Evolutionary conservation across 192 early-diverging fungal genomes (phyloP).

Genomic region (Podila horticola): DNA sequence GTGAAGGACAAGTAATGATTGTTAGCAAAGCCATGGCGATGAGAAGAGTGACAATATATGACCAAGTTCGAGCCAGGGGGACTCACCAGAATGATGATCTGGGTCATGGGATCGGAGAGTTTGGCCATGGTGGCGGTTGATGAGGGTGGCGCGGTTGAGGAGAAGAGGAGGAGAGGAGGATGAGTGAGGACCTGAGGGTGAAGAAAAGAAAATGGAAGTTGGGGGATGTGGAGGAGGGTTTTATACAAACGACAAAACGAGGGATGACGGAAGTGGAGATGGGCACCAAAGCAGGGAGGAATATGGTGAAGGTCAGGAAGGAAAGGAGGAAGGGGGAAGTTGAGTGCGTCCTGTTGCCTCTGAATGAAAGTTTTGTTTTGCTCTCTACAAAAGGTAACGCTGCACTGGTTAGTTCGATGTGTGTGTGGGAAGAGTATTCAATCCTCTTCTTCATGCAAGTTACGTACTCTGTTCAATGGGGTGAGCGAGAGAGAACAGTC

Average conservation of each 20-base stretch:
- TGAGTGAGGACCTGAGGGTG: conserved; percentile 21
- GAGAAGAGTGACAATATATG: conserved; percentile 33
- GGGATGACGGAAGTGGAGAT: neutral
- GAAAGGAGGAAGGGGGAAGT: conserved; percentile 3
- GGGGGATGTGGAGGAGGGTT: neutral
- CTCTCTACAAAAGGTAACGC: no score
- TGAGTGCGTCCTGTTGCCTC: neutral
- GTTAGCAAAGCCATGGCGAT: conserved; percentile 68
- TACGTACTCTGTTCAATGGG: no score
- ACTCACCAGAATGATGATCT: conserved; percentile 41
- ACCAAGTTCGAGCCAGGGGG: neutral
- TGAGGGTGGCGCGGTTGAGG: neutral
- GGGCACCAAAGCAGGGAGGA: neutral
- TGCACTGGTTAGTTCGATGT: no score
- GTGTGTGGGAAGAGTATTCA: no score
- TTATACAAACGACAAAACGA: neutral
- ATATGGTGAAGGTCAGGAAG: conserved; percentile 4
- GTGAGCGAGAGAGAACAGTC: no score
- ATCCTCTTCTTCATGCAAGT: no score
- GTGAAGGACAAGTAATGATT: conserved; percentile 60
- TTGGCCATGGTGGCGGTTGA: conserved; percentile 7
- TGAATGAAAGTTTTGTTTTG: neutral
- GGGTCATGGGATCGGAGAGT: conserved; percentile 41
- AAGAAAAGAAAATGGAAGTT: conserved; percentile 17
- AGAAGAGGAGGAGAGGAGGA: neutral